Evolutionary conservation across 345 rosid genomes (phyloP), one percentile per base, ranked within the genome.

Genomic region (Melastoma malabathricum): DNA sequence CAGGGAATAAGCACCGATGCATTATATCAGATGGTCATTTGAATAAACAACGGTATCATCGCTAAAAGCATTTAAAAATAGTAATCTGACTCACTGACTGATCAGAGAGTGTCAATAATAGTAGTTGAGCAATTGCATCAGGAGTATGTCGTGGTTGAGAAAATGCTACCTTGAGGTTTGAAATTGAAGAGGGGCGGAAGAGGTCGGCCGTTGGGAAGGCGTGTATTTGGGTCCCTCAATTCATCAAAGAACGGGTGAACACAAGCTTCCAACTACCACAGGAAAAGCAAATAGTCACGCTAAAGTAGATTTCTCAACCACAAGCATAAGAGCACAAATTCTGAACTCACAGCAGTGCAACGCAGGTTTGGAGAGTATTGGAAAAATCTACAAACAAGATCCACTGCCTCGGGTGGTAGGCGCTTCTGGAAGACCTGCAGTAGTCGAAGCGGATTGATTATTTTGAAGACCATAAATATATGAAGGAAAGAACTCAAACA

Each of bases 331-430:
- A 38, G 12, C 17, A 54, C 43, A 43, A 44, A 17, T 27, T 15
- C 31, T 17, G 16, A 58, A 65, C 94, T 83, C 77, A 89, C 97
- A 65, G 98, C 95, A 44, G 98, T 92, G 74, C 95, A 86, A 59
- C 98, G 76, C 68, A 92, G 62, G 70, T 92, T 80, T 5, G 98
- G 98, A 44, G 98, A 92, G 65, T 92, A 87, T 58, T 92, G 98
- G 63, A 92, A 84, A 66, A 92, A 82, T 67, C 96, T 73, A 67
- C 95, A 92, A 44, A 92, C 86, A 48, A 92, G 93, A 63, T 92
- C 98, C 48, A 92, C 98, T 10, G 95, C 98, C 68, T 92, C 98
- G 10, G 96, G 96, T 41, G 98, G 93, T 48, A 92, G 68, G 23
- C 89, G 82, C 69, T 92, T 92, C 64, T 84, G 93, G 66, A 81